Percentiles rank a stretch among this genome's conserved stretches.
Conservation (phyloP, 768 basidiomycete species). For the Serendipita sp. region DNA sequence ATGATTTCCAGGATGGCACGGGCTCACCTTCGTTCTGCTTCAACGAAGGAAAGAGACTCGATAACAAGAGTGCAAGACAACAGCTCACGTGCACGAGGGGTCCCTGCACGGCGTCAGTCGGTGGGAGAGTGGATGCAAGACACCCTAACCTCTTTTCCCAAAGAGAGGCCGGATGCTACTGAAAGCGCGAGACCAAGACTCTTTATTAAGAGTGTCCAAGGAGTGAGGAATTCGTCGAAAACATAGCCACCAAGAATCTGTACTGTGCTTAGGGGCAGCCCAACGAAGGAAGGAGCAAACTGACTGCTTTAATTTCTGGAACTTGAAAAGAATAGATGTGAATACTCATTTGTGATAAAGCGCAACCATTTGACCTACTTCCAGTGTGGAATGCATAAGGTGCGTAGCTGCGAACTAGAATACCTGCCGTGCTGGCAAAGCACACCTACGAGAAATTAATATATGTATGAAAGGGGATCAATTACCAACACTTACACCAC, state of each 20-base stretch:
- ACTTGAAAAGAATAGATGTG: conserved; percentile 23
- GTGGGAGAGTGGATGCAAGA: conserved; percentile 14
- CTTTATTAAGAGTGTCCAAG: conserved; percentile 77
- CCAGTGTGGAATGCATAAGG: conserved; percentile 69
- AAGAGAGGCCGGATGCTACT: conserved; percentile 69
- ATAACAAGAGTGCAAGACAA: conserved; percentile 60
- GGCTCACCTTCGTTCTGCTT: conserved; percentile 56
- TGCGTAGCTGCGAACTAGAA: conserved; percentile 48
- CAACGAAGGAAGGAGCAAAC: conserved; percentile 12
- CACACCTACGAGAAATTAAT: conserved; percentile 26
- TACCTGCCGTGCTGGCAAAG: conserved; percentile 47
- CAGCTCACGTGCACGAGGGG: conserved; percentile 76
- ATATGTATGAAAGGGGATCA: not conserved
- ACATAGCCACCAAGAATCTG: conserved; percentile 75
- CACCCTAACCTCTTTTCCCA: conserved; percentile 63
- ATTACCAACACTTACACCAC: conserved; percentile 34
- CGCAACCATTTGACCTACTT: conserved; percentile 32
- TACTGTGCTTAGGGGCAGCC: not conserved
- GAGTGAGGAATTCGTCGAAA: conserved; percentile 70
- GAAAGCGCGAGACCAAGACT: conserved; percentile 65
- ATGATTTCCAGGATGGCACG: not conserved
- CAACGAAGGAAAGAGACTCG: conserved; percentile 51
- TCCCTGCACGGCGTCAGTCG: conserved; percentile 27
- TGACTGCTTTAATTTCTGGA: conserved; percentile 63
- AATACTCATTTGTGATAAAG: not conserved